A percentile compares a stretch with the other conserved stretches of the same genome.
Conservation (phyloP, 495 filamentous ascomycete genomes). For the Delitschia confertaspora region DNA sequence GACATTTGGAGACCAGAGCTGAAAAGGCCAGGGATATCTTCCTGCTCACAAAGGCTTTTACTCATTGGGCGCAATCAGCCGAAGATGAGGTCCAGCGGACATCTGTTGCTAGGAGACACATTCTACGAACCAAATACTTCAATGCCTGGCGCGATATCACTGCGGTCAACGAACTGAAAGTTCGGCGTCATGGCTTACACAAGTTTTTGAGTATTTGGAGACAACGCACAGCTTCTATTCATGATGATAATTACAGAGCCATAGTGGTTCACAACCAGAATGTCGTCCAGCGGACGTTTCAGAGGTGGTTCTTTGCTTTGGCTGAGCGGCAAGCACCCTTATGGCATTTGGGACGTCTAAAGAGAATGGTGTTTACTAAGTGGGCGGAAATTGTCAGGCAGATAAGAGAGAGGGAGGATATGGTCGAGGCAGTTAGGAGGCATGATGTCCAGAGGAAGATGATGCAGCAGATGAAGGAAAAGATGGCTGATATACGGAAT, state of each 20-base stretch:
- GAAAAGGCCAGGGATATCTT: conserved; percentile 54
- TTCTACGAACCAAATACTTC: conserved; percentile 64
- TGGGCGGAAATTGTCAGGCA: conserved; percentile 21
- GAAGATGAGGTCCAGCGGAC: conserved; percentile 53
- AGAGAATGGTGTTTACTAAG: conserved; percentile 8
- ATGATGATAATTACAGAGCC: conserved; percentile 37
- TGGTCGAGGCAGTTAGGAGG: conserved; percentile 7
- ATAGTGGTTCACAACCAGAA: conserved; percentile 39
- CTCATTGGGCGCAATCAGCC: conserved; percentile 59
- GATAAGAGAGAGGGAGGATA: conserved; percentile 15
- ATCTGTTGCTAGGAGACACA: conserved; percentile 54
- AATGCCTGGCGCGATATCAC: conserved; percentile 70
- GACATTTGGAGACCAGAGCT: conserved; percentile 52
- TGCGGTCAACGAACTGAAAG: conserved; percentile 58
- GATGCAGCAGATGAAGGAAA: conserved; percentile 7
- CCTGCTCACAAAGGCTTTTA: conserved; percentile 62
- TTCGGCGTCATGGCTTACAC: conserved; percentile 50
- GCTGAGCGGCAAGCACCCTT: conserved; percentile 47
- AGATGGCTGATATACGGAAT: not conserved
- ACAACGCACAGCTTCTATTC: conserved; percentile 35
- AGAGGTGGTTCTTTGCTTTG: conserved; percentile 49
- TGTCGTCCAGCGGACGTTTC: conserved; percentile 41
- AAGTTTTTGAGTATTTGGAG: conserved; percentile 53
- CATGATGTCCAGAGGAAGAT: conserved; percentile 8
- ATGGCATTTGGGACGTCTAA: conserved; percentile 32